Percentiles rank a stretch among this genome's conserved stretches.
Evolutionary conservation across 2,329 filamentous ascomycete genomes (phyloP).

Genomic region (Ramularia endophylla): DNA sequence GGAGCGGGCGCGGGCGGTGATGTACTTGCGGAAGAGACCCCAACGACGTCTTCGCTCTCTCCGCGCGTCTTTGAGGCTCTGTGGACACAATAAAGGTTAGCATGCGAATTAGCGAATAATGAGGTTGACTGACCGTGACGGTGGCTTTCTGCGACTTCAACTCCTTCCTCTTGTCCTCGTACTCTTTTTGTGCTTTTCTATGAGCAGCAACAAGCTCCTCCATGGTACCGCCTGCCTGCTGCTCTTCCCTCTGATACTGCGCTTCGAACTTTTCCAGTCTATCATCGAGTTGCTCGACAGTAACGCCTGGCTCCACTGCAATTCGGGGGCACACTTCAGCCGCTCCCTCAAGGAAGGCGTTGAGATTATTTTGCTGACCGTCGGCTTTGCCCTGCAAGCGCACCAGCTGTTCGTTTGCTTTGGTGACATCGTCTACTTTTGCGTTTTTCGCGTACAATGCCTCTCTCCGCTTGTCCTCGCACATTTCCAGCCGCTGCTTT

Average conservation of each 20-base stretch:
- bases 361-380: constrained; percentile 26
- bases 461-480: constrained; percentile 29
- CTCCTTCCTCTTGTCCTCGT: constrained; percentile 18
- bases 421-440: constrained; percentile 25
- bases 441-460: constrained; percentile 39
- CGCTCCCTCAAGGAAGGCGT: constrained; percentile 19
- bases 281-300: constrained; percentile 24
- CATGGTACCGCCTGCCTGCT: not conserved
- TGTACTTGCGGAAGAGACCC: constrained; percentile 73
- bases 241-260: constrained; percentile 4
- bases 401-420: constrained; percentile 27
- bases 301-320: constrained; percentile 27
- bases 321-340: constrained; percentile 21
- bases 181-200: constrained; percentile 8
- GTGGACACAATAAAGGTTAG: constrained; percentile 16
- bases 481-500: constrained; percentile 25
- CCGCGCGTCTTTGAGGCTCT: constrained; percentile 56
- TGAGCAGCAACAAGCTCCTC: constrained; percentile 6
- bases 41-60: constrained; percentile 67
- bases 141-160: not conserved
- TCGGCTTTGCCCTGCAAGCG: constrained; percentile 26
- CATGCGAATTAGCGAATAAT: not conserved
- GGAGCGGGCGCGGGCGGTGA: constrained; percentile 77
- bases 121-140: not conserved
- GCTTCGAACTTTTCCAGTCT: constrained; percentile 4